Percentiles rank a stretch among this genome's conserved stretches.
These are phyloP conservation scores for Vigna angularis DNA, from an alignment of 306 rosid genomes.

Conservation along the genomic window DNA sequence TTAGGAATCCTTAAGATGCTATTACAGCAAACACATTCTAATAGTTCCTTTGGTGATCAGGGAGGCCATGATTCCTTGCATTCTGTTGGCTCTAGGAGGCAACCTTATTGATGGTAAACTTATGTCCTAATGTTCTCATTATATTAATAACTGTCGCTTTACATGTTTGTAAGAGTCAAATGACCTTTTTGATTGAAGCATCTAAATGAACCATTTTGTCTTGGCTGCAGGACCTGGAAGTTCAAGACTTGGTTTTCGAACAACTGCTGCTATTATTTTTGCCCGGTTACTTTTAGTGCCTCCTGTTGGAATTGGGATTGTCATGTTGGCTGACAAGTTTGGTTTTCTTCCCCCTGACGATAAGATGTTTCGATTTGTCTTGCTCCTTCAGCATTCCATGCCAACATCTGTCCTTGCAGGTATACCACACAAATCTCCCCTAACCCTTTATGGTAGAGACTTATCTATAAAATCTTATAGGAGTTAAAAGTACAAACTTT, in stretches of 20 bases:
- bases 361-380: conserved; percentile 88
- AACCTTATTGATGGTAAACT: conserved; percentile 91
- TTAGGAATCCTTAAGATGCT: not conserved
- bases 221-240: conserved; percentile 91
- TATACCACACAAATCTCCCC: conserved; percentile 40
- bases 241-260: conserved; percentile 87
- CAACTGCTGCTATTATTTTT: conserved; percentile 87
- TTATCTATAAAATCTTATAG: conserved; percentile 16
- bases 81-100: conserved; percentile 96
- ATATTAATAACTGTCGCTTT: not conserved
- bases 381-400: conserved; percentile 96
- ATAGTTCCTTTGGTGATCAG: conserved; percentile 62
- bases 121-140: conserved; percentile 19
- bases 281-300: conserved; percentile 88
- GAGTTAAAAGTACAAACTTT: conserved; percentile 14
- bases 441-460: conserved; percentile 20
- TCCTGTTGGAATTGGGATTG: conserved; percentile 88
- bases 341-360: conserved; percentile 92
- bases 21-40: conserved; percentile 34
- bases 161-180: not conserved
- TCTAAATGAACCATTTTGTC: conserved; percentile 34
- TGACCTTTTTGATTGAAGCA: conserved; percentile 25
- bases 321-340: conserved; percentile 90
- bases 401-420: conserved; percentile 97
- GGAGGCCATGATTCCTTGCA: conserved; percentile 99